Percentiles rank a stretch among this genome's conserved stretches.
phyloP scores from a whole-genome alignment of 768 basidiomycete genomes.

The Leucocoprinus birnbaumii region DNA sequence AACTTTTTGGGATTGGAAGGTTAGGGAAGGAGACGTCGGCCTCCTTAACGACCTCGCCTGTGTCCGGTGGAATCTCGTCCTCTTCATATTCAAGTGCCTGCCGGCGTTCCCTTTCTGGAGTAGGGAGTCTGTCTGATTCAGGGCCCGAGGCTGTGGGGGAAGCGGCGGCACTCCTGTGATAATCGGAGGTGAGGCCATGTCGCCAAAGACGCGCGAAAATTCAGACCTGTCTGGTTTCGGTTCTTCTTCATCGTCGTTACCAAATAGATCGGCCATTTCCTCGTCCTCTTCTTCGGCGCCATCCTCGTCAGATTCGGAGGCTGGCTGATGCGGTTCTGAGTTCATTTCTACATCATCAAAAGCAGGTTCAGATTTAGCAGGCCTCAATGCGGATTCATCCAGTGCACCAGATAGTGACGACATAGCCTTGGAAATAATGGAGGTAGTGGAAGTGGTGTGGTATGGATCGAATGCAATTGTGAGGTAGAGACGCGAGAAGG shows the following conservation, averaged over 20 bases:
- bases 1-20: conserved; percentile 74
- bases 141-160: conserved; percentile 50
- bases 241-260: conserved; percentile 57
- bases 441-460: conserved; percentile 6
- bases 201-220: conserved; percentile 15
- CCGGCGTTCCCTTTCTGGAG: conserved; percentile 59
- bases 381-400: conserved; percentile 27
- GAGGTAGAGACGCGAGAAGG: conserved; percentile 1
- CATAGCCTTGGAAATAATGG: conserved; percentile 30
- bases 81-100: conserved; percentile 81
- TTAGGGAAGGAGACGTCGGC: conserved; percentile 84
- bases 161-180: conserved; percentile 25
- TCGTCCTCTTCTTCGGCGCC: conserved; percentile 38
- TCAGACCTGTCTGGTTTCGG: conserved; percentile 50
- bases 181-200: conserved; percentile 8
- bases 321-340: conserved; percentile 19
- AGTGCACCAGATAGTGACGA: conserved; percentile 61
- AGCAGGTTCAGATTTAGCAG: conserved; percentile 12
- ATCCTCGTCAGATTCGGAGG: conserved; percentile 24
- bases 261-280: conserved; percentile 79
- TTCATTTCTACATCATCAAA: conserved; percentile 43
- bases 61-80: conserved; percentile 61
- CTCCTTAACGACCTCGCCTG: conserved; percentile 44
- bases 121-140: conserved; percentile 64
- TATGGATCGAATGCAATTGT: conserved; percentile 3